These are phyloP conservation scores for Nephelium lappaceum DNA, from an alignment of 345 rosid species.

Conservation along the genomic window DNA sequence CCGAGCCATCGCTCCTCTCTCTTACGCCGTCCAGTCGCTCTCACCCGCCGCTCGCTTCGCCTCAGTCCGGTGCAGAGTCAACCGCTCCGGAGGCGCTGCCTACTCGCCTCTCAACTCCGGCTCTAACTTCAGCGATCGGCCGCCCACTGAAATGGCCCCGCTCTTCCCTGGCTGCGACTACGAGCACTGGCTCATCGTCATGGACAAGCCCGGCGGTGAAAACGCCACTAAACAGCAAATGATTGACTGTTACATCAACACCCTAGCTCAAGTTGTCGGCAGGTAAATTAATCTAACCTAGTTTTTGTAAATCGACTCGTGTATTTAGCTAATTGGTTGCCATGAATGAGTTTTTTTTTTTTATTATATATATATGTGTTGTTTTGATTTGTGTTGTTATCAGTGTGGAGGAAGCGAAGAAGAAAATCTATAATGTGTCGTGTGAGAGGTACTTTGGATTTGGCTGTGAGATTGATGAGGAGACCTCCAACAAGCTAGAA, in stretches of 20 bases:
- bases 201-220: constrained; percentile 94
- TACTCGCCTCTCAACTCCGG: constrained; percentile 93
- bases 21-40: constrained; percentile 29
- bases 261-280: constrained; percentile 80
- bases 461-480: constrained; percentile 96
- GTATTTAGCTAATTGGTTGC: background rate
- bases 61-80: constrained; percentile 66
- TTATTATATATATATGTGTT: too few species aligned
- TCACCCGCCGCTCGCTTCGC: constrained; percentile 40
- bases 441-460: constrained; percentile 98
- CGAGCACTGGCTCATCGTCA: constrained; percentile 95
- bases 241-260: constrained; percentile 86
- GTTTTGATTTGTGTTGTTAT: background rate
- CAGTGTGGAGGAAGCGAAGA: constrained; percentile 94
- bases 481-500: constrained; percentile 90
- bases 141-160: constrained; percentile 95
- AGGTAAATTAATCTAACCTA: constrained; percentile 42
- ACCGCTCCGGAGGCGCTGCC: constrained; percentile 68
- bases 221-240: constrained; percentile 88
- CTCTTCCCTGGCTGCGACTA: constrained; percentile 95
- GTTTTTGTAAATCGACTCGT: too few species aligned
- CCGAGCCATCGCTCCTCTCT: constrained; percentile 40
- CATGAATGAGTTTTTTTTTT: background rate
- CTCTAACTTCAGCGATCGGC: constrained; percentile 89
- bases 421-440: constrained; percentile 86